These are phyloP conservation scores for Fusarium sp. DNA, from an alignment of 2,329 filamentous ascomycete species.

Conservation along the genomic window DNA sequence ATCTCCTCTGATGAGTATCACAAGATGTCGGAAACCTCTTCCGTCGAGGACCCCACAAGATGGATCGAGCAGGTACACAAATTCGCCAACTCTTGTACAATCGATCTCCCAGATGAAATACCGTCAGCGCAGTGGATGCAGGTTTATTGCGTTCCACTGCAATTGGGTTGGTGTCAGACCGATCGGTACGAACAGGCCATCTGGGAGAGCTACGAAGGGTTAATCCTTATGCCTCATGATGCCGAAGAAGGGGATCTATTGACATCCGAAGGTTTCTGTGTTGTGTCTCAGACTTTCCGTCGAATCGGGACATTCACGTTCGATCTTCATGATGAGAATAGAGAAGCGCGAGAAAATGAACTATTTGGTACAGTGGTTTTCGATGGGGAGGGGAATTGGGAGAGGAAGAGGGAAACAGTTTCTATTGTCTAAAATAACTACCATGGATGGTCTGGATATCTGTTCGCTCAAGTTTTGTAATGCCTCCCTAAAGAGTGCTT, in stretches of 20 bases:
- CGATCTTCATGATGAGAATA: neutral
- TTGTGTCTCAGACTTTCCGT: neutral
- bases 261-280: neutral
- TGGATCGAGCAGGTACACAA: too few species aligned
- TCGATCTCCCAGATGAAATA: neutral
- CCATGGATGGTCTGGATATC: too few species aligned
- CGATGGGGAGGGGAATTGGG: neutral
- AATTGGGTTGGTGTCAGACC: neutral
- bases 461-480: too few species aligned
- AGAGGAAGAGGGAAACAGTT: neutral
- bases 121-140: neutral
- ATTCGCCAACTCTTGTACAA: neutral
- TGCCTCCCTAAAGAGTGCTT: too few species aligned
- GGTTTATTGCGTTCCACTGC: neutral
- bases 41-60: rapidly evolving
- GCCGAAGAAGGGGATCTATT: rapidly evolving
- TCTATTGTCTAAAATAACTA: too few species aligned
- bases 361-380: neutral
- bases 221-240: neutral
- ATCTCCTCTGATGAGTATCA: neutral
- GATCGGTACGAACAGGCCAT: slow-evolving; percentile 4
- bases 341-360: neutral
- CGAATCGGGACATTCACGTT: neutral
- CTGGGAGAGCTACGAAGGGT: slow-evolving; percentile 2
- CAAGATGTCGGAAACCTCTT: too few species aligned